Percentiles rank a stretch among this genome's conserved stretches.
These are phyloP conservation scores for Boletus tylopilopsis DNA, from an alignment of 768 basidiomycete genomes.

Conservation along the genomic window DNA sequence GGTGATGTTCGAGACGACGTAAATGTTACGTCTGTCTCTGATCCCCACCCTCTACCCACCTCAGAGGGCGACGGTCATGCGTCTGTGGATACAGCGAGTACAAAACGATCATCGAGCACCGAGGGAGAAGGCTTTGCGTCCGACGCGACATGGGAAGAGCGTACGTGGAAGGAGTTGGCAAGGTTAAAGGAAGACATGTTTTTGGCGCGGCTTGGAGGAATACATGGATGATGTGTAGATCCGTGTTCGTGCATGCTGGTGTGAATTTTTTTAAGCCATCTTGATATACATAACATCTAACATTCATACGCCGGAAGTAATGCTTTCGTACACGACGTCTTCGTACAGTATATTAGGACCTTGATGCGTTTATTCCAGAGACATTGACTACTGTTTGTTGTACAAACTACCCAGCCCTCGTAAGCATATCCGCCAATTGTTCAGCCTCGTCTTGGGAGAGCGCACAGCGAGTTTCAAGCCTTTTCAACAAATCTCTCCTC, in stretches of 20 bases:
- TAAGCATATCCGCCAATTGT: neutral
- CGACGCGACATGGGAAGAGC: conserved; percentile 79
- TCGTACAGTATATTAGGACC: no score
- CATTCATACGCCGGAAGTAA: no score
- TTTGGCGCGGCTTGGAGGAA: conserved; percentile 72
- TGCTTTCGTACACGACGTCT: no score
- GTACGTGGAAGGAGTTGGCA: conserved; percentile 77
- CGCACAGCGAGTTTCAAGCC: neutral
- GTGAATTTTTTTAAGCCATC: no score
- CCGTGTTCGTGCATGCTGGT: neutral
- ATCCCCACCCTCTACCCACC: neutral
- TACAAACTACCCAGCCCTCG: no score
- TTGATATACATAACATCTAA: no score
- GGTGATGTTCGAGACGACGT: no score
- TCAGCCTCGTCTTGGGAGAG: neutral
- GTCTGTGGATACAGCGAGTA: conserved; percentile 23
- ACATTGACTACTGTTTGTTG: no score
- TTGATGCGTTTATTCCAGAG: no score
- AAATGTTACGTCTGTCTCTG: neutral
- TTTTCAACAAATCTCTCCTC: neutral
- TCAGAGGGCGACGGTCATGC: conserved; percentile 4
- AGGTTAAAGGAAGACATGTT: conserved; percentile 80
- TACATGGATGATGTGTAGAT: conserved; percentile 17
- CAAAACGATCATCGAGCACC: conserved; percentile 21
- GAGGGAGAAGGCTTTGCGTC: conserved; percentile 50